phyloP scores from a whole-genome alignment of 2,329 filamentous ascomycete genomes.

The Aaosphaeria pasadenensis region DNA sequence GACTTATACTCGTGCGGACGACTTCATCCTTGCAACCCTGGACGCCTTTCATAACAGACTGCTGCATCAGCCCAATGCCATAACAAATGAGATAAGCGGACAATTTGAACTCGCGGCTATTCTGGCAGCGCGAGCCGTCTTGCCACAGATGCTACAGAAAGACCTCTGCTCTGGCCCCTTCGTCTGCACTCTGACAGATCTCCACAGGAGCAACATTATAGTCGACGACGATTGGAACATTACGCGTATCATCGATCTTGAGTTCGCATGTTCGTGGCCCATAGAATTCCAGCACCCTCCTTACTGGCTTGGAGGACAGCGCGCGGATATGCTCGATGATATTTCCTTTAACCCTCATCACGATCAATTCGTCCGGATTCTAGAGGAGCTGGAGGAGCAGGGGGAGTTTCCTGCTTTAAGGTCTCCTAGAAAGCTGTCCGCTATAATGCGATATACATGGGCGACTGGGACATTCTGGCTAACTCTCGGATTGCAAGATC shows the following conservation, averaged over 20 bases:
- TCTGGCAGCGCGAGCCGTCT: background rate
- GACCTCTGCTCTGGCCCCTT: background rate
- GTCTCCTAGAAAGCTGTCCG: too few species aligned
- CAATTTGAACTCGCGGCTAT: background rate
- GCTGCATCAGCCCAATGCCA: background rate
- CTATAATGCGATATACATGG: too few species aligned
- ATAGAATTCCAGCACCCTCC: conserved; percentile 24
- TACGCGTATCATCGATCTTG: conserved; percentile 32
- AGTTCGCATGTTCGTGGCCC: conserved; percentile 35
- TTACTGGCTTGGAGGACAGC: conserved; percentile 29
- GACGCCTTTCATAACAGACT: background rate
- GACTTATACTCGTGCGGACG: background rate
- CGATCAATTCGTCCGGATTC: too few species aligned
- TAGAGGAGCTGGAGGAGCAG: too few species aligned
- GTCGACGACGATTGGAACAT: conserved; percentile 38
- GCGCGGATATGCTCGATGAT: too few species aligned
- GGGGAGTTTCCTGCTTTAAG: too few species aligned
- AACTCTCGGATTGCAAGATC: too few species aligned
- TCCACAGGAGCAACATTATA: conserved; percentile 36
- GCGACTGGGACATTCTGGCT: too few species aligned
- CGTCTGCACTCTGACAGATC: conserved; percentile 27
- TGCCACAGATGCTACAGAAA: background rate
- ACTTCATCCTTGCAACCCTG: background rate
- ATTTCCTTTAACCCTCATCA: too few species aligned
- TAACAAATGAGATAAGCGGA: background rate